Base-by-base conservation (phyloP, 148 eudicot species). In the Pouteria glomerata region DNA sequence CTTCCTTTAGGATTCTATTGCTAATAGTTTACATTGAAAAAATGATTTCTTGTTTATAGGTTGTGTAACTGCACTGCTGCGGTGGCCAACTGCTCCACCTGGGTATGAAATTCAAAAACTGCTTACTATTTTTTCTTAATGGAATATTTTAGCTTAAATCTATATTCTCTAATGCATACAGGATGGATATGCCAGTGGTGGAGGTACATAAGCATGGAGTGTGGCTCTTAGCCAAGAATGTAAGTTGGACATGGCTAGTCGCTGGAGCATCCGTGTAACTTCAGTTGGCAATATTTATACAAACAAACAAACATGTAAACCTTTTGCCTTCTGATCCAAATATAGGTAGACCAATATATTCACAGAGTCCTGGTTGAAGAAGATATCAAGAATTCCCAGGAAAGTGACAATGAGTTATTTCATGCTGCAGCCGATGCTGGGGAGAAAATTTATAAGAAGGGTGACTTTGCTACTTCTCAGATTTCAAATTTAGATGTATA, bases 81-180 rank as follows among this genome's bases (percentile, higher is more conserved):
- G 97, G 47, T 96, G 99, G 99, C 99, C 99, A 77, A 96, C 99
- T 73, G 99, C 97, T 79, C 99, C 97, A 72, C 52, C 83, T 69
- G 92, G 97, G 99, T 96, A 90, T 78, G 65, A 69, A 69, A 44
- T 19, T 35, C 53, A 35, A 26, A 19, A n/a, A 23, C 41, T 78
- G 41, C 47, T 58, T 4, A 50, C 23, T 75, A 48, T 35, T 58
- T 2, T 62, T 2, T 59, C 29, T 72, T 62, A 29, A 55, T n/a
- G 33, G 60, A 53, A 19, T 27, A 13, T 68, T 58, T 61, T 39
- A 0, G 7, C 44, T 39, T 0, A n/a, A 51, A 70, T 64, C 30
- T 68, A 29, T 73, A 2, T 57, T 39, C 30, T 73, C 27, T 11
- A 44, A 60, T 61, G 61, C 63, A 64, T 63, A 37, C 85, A 96